Base-by-base conservation (phyloP, 495 filamentous ascomycete species). In the Jackrogersella multiformis region DNA sequence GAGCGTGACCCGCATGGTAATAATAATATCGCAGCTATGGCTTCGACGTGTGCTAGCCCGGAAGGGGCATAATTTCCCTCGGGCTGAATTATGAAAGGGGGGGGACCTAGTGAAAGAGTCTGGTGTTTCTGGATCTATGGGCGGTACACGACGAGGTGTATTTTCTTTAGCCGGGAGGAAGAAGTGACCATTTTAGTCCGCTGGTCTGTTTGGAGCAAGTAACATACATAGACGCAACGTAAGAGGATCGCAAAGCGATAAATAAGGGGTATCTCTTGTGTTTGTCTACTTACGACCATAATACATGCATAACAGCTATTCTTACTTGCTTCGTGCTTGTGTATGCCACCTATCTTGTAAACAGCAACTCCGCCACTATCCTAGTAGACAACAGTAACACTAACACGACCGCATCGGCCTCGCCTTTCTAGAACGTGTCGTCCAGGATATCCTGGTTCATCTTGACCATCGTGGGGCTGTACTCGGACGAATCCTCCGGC, bases 381-480 rank as follows among this genome's bases (percentile, higher is more conserved):
- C 12, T 16, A 23, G 15, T 41, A 64, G 39, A 36, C 44, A 49
- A 41, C 5, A 41, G 5, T 49, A 46, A 36, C 12, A 39, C 7
- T 5, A 55, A 23, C 16, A 15, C 7, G 26, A 5, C 18, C 7
- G 34, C 16, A 9, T 39, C 10, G 36, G 6, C 2, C 20, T 16
- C 36, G 18, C 7, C 12, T 7, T 16, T 55, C n/a, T 77, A 93
- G 68, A 93, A 92, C 0, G 87, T 90, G 66, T 92, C 88, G 70
- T 92, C 90, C 56, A 91, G 78, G 48, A 90, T 79, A 61, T 83
- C 74, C 42, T 86, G 83, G 49, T 83, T 86, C 75, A 90, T 85
- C 71, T 87, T 85, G 28, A 94, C 88, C 63, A 95, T 80, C 45
- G 89, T 92, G 5, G 92, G 91, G 68, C 90, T 93, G 60, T 89